A percentile compares a stretch with the other conserved stretches of the same genome.
Conservation (phyloP, 495 filamentous ascomycete species). For the Immersiella caudata region DNA sequence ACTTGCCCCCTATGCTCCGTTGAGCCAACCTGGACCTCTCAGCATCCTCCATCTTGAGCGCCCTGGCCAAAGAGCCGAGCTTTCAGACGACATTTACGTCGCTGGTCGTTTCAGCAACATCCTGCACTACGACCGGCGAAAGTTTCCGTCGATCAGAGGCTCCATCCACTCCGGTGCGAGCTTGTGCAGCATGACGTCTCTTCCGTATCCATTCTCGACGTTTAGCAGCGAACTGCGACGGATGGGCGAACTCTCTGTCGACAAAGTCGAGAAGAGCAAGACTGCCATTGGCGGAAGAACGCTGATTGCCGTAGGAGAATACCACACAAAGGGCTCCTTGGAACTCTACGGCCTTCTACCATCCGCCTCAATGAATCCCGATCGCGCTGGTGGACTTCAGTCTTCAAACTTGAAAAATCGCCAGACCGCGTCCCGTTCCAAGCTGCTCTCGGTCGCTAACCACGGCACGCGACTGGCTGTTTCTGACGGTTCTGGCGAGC, state of each 20-base stretch:
- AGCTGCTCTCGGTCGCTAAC: conserved; percentile 79
- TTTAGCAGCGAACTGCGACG: conserved; percentile 57
- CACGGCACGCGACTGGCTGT: conserved; percentile 86
- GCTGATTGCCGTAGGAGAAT: conserved; percentile 87
- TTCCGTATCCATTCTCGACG: conserved; percentile 68
- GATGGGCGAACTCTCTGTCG: conserved; percentile 53
- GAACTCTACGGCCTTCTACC: conserved; percentile 76
- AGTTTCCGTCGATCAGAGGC: conserved; percentile 74
- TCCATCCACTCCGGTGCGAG: conserved; percentile 84
- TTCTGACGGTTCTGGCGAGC: conserved; percentile 77
- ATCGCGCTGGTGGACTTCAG: conserved; percentile 40
- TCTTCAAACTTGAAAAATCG: conserved; percentile 67
- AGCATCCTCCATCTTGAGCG: conserved; percentile 76
- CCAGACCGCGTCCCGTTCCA: conserved; percentile 77
- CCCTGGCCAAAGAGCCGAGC: conserved; percentile 50
- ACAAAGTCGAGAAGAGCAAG: conserved; percentile 56
- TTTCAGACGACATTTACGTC: conserved; percentile 72
- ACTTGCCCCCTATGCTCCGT: conserved; percentile 65
- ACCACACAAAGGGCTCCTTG: conserved; percentile 87
- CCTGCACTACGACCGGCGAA: conserved; percentile 84
- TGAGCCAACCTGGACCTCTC: conserved; percentile 80
- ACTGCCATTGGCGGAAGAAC: conserved; percentile 56
- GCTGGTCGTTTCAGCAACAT: conserved; percentile 90
- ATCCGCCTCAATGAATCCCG: conserved; percentile 24
- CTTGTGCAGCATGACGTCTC: conserved; percentile 73